Percentiles rank a stretch among this genome's conserved stretches.
These are phyloP conservation scores for Uronychia binucleata DNA, from an alignment of 73 alveolate genomes.

Conservation along the genomic window DNA sequence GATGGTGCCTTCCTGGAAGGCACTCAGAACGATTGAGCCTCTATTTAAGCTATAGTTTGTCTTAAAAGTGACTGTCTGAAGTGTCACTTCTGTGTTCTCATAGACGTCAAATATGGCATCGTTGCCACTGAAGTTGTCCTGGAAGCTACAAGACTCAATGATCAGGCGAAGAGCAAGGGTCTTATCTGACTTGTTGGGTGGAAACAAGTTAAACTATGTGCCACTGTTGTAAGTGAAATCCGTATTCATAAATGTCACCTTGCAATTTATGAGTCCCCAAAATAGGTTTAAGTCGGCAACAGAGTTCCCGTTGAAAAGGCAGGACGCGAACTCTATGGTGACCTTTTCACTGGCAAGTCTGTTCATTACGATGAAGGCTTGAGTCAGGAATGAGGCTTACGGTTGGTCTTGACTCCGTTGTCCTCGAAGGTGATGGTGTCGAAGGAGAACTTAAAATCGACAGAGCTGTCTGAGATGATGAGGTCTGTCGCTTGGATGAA, in stretches of 20 bases:
- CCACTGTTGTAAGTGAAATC: not conserved
- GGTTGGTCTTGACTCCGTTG: not conserved
- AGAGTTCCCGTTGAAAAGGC: not conserved
- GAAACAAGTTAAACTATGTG: not conserved
- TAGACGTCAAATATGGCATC: constrained; percentile 4
- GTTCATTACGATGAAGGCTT: not conserved
- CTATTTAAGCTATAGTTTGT: not conserved
- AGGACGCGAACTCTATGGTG: not conserved
- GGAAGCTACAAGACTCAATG: not conserved
- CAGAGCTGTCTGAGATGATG: not conserved
- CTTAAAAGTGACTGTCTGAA: not conserved
- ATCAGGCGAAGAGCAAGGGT: not conserved
- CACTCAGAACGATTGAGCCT: constrained; percentile 19
- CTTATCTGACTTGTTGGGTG: not conserved
- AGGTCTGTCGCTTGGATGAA: not conserved
- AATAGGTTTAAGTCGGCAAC: not conserved
- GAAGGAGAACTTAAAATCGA: not conserved
- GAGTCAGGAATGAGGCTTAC: not conserved
- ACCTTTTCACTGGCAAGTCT: not conserved
- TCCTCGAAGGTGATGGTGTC: not conserved
- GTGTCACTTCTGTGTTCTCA: constrained; percentile 8
- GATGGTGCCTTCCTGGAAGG: constrained; percentile 4
- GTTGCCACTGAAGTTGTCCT: not conserved
- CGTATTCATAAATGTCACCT: not conserved
- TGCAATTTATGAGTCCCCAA: not conserved